Base-by-base conservation (phyloP, 164 flowering plant genomes). In the Warburgia ugandensis region DNA sequence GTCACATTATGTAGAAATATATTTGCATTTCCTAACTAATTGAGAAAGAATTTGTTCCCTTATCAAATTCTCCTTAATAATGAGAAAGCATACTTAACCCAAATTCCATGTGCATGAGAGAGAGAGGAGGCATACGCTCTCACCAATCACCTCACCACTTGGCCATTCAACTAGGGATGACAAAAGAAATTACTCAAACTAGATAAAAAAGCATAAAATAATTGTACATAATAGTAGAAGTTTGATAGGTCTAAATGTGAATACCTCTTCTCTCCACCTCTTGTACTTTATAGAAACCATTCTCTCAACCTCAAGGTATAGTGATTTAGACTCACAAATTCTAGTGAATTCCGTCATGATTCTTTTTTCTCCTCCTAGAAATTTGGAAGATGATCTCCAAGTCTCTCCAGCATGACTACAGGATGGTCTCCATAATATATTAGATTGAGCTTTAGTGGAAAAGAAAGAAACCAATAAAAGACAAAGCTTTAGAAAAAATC, bases 311-410 rank as follows among this genome's bases (percentile, higher is more conserved):
- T 76, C 50, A 92, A 52, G 1, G 97, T 90, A 50, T 90, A 90
- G 59, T 90, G 97, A 68, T 90, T 86, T 30, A 90, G 63, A 63
- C 97, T 96, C 46, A 90, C 42, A 65, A 86, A 90, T 58, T 90
- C 97, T 8, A 74, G 26, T 2, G 84, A 66, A 52, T 71, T 73
- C 63, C 35, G 59, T 23, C 86, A 66, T 47, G 78, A 59, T 44
- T 76, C 74, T 55, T 57, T 77, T 1, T 90, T 89, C 61, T 84
- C 81, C 29, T 66, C 67, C 5, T 84, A 65, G 60, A 90, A 86
- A 30, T 54, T 69, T 10, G 97, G 97, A 65, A 90, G 96, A 35
- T 53, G 63, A 48, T 79, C 79, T 45, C 87, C 89, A 48, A 86
- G 63, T 61, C 41, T 72, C 66, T 90, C 79, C 21, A 73, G 85